A percentile compares a stretch with the other conserved stretches of the same genome.
Conservation (phyloP, 257 asterid species). For the Ocimum tenuiflorum region DNA sequence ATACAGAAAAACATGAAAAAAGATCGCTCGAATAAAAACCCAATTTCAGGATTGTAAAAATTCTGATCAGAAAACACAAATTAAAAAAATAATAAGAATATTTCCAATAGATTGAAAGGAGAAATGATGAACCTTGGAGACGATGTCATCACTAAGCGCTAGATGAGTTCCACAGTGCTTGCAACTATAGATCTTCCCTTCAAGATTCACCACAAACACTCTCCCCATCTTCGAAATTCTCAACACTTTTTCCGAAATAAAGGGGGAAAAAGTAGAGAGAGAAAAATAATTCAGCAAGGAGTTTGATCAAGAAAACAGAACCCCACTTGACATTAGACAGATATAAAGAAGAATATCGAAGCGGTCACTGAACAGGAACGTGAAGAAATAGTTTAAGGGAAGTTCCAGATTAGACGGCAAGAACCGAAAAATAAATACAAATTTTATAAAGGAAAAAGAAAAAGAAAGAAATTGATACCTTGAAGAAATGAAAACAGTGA, state of each 20-base stretch:
- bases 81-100: not conserved
- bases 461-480: slow-evolving; percentile 20
- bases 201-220: slow-evolving; percentile 57
- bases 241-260: not conserved
- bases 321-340: slow-evolving; percentile 11
- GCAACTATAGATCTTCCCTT: slow-evolving; percentile 82
- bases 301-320: not conserved
- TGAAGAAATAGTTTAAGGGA: slow-evolving; percentile 17
- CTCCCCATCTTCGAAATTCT: slow-evolving; percentile 47
- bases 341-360: slow-evolving; percentile 9
- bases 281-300: slow-evolving; percentile 9
- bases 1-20: not conserved
- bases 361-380: slow-evolving; percentile 1
- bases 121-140: slow-evolving; percentile 54
- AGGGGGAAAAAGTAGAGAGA: not conserved
- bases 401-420: slow-evolving; percentile 23
- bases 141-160: slow-evolving; percentile 54
- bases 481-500: slow-evolving; percentile 4
- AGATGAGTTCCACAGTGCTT: slow-evolving; percentile 85
- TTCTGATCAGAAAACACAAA: not conserved
- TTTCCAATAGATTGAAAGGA: slow-evolving; percentile 12
- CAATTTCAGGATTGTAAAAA: slow-evolving; percentile 12
- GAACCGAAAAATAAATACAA: not conserved
- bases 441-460: not conserved
- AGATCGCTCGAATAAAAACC: not conserved